phyloP scores from a whole-genome alignment of 352 stramenopile species.

The Phytophthora cajani region DNA sequence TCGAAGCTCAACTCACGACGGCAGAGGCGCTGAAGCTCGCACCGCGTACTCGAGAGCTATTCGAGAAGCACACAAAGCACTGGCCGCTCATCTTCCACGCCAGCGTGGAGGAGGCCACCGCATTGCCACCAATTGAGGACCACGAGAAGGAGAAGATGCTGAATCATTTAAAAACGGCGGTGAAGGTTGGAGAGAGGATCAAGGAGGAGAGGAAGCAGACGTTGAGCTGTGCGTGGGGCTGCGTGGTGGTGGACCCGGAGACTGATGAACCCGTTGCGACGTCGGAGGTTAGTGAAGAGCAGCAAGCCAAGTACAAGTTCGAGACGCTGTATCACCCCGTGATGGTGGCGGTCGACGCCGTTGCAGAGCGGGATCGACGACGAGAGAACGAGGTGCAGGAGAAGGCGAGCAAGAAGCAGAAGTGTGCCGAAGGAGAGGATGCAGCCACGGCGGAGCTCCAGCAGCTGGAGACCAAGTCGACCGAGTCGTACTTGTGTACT shows the following conservation, averaged over 20 bases:
- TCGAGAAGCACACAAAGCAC: slow-evolving; percentile 58
- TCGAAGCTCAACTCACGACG: slow-evolving; percentile 53
- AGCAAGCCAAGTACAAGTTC: slow-evolving; percentile 44
- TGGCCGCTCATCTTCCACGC: slow-evolving; percentile 87
- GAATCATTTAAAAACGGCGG: slow-evolving; percentile 32
- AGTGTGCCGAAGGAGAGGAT: slow-evolving; percentile 19
- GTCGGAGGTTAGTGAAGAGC: slow-evolving; percentile 22
- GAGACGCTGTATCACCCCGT: slow-evolving; percentile 67
- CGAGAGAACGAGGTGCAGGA: slow-evolving; percentile 31
- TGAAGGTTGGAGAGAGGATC: slow-evolving; percentile 29
- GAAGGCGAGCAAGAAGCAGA: slow-evolving; percentile 47
- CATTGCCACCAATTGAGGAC: slow-evolving; percentile 48
- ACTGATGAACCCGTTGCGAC: slow-evolving; percentile 40
- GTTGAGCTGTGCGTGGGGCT: slow-evolving; percentile 51
- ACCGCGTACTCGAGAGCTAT: slow-evolving; percentile 66
- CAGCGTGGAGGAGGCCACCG: slow-evolving; percentile 57
- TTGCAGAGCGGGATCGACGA: slow-evolving; percentile 66
- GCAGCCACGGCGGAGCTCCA: background rate
- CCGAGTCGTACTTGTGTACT: slow-evolving; percentile 88
- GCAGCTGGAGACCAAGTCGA: slow-evolving; percentile 16
- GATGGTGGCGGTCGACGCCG: slow-evolving; percentile 71
- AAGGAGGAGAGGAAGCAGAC: slow-evolving; percentile 16
- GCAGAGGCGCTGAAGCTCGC: slow-evolving; percentile 61
- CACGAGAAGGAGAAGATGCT: slow-evolving; percentile 43
- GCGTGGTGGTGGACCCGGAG: slow-evolving; percentile 63